phyloP scores from a whole-genome alignment of 805 yeast genomes.

The Maudiozyma saulgeensis region DNA sequence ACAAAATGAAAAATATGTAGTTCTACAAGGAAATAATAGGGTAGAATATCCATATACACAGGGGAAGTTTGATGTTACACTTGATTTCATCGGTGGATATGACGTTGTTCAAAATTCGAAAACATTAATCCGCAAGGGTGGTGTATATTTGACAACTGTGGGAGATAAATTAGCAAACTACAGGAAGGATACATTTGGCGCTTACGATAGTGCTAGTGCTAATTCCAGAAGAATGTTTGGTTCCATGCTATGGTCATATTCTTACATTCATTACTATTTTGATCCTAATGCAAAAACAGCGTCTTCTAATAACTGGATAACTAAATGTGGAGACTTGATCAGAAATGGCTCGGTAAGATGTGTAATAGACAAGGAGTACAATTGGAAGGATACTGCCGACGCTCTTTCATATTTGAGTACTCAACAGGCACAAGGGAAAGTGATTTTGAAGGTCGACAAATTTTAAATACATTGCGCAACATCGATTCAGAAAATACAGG shows the following conservation, averaged over 20 bases:
- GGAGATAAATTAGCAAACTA: conserved; percentile 49
- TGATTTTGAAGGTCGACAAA: conserved; percentile 41
- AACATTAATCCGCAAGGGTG: conserved; percentile 38
- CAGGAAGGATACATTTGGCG: conserved; percentile 27
- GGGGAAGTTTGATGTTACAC: conserved; percentile 51
- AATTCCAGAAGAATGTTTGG: conserved; percentile 31
- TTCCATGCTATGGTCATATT: conserved; percentile 29
- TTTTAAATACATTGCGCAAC: conserved; percentile 19
- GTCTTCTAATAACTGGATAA: conserved; percentile 32
- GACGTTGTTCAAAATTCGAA: conserved; percentile 39
- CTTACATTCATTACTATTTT: conserved; percentile 30
- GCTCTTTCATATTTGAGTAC: conserved; percentile 46
- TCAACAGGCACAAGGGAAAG: conserved; percentile 58
- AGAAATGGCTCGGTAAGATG: conserved; percentile 38
- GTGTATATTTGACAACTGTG: conserved; percentile 47
- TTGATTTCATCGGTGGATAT: conserved; percentile 65
- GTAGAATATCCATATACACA: conserved; percentile 23
- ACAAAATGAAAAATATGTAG: conserved; percentile 24
- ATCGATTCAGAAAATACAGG: background rate
- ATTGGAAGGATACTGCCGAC: conserved; percentile 43
- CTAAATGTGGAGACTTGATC: conserved; percentile 37
- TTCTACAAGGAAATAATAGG: conserved; percentile 25
- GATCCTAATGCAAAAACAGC: conserved; percentile 25
- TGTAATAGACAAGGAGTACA: conserved; percentile 45
- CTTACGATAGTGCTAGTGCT: conserved; percentile 30